These are phyloP conservation scores for Nymphaea thermarum DNA, from an alignment of 164 flowering plant species.

Conservation along the genomic window DNA sequence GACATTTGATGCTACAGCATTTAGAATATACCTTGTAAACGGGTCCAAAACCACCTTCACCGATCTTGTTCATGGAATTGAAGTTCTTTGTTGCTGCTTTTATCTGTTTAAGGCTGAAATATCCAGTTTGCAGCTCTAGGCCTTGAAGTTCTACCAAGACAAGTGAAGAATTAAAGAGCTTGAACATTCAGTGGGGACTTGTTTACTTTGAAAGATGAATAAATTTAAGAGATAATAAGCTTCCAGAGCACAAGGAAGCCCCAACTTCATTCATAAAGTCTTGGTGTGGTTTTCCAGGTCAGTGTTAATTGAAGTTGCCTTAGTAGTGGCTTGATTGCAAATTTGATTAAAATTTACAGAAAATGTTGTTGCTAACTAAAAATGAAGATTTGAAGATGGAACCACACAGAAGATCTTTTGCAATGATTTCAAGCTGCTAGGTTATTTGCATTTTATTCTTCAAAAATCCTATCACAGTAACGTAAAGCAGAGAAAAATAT, in stretches of 20 bases:
- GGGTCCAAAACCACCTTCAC: conserved; percentile 69
- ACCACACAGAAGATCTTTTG: not conserved
- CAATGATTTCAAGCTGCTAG: not conserved
- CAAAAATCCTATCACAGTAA: too few relatives aligned
- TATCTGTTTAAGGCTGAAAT: conserved; percentile 36
- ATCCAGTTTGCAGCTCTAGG: conserved; percentile 27
- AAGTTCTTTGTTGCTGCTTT: conserved; percentile 40
- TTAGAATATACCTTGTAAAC: conserved; percentile 38
- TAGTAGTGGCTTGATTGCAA: not conserved
- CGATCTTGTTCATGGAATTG: conserved; percentile 35
- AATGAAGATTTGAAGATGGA: not conserved
- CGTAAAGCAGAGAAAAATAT: not conserved
- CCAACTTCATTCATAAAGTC: not conserved
- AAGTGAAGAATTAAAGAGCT: not conserved
- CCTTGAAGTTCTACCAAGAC: conserved; percentile 19
- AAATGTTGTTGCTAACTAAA: not conserved
- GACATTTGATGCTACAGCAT: not conserved
- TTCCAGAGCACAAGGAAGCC: not conserved
- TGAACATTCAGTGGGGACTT: not conserved
- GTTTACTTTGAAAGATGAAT: not conserved
- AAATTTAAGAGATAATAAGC: not conserved
- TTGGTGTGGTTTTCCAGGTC: too few relatives aligned
- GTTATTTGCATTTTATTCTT: not conserved
- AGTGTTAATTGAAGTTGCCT: not conserved
- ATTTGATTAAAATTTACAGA: not conserved